phyloP scores from a whole-genome alignment of 768 basidiomycete genomes.

The Agaricus blazei region DNA sequence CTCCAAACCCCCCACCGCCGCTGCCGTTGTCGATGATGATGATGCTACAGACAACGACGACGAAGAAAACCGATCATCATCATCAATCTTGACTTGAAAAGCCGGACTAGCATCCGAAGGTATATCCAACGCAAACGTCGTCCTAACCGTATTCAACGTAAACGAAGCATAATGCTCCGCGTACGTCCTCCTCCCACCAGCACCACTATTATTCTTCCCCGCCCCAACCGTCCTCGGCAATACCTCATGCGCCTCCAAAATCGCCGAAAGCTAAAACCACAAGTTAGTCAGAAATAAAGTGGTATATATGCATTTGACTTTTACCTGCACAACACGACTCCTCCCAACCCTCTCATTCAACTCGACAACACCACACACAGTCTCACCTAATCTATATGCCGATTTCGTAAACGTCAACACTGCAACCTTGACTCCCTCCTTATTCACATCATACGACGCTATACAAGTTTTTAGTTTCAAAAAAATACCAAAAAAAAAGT shows the following conservation, averaged over 20 bases:
- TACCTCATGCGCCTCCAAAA: conserved; percentile 85
- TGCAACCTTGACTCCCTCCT: conserved; percentile 87
- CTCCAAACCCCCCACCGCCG: conserved; percentile 62
- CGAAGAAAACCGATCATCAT: conserved; percentile 8
- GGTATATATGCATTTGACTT: no score
- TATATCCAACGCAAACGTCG: conserved; percentile 87
- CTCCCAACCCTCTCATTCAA: conserved; percentile 69
- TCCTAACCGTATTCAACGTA: conserved; percentile 64
- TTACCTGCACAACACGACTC: conserved; percentile 79
- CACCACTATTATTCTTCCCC: conserved; percentile 32
- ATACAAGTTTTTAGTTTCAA: conserved; percentile 4
- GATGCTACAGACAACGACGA: background rate
- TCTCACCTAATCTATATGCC: conserved; percentile 89
- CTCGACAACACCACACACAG: conserved; percentile 83
- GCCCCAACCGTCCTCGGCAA: conserved; percentile 53
- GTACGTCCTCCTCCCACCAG: conserved; percentile 59
- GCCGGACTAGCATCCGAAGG: conserved; percentile 88
- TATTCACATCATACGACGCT: conserved; percentile 95
- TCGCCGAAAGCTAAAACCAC: conserved; percentile 66
- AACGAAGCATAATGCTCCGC: conserved; percentile 84
- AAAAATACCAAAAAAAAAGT: background rate
- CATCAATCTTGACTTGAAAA: conserved; percentile 62
- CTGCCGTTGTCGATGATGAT: conserved; percentile 3
- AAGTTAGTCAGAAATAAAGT: no score
- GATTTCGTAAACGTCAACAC: conserved; percentile 89